Evolutionary conservation across 495 filamentous ascomycete genomes (phyloP), one percentile per base, ranked within the genome.

Genomic region (Hypomontagnella monticulosa): DNA sequence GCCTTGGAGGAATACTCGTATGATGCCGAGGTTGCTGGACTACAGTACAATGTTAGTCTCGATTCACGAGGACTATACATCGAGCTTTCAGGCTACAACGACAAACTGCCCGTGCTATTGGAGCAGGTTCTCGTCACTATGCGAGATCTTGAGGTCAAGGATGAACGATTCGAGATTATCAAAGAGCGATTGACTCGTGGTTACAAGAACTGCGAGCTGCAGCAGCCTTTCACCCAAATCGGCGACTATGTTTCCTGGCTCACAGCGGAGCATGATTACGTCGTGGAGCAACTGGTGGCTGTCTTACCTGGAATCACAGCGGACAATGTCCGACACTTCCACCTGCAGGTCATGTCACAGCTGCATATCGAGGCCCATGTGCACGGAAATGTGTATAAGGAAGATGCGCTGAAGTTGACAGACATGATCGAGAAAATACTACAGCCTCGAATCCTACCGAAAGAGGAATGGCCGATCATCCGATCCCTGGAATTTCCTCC

Each of bases 371-470:
- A 99, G 72, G 82, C 90, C 4, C 83, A 97, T 51, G 89, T 88
- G 14, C 95, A 98, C 63, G 95, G 95, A 61, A 99, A 99, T 75
- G 74, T 99, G 15, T 91, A 96, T 82, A 96, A 94, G 75, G 93
- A 98, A 76, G 96, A 99, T 76, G 93, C 93, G 0, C 80, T 98
- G 59, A 89, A 87, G 67, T 84, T 97, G 78, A 92, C 91, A 0
- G 86, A 94, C 68, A 84, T 96, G 58, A 82, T 97, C 18, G 91
- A 96, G 73, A 85, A 80, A 23, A 91, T 85, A 1, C 76, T 99
- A n/a, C 87, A 90, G 67, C 92, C 93, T 9, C 85, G 91, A 15
- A 69, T 81, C 8, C 77, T 97, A 20, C 91, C 93, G 4, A 84
- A 86, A 40, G 84, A 87, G 30, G 93, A 98, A 75, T 96, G 91